Conservation (phyloP, 805 yeast species). For the Wickerhamomyces strasburgensis region DNA sequence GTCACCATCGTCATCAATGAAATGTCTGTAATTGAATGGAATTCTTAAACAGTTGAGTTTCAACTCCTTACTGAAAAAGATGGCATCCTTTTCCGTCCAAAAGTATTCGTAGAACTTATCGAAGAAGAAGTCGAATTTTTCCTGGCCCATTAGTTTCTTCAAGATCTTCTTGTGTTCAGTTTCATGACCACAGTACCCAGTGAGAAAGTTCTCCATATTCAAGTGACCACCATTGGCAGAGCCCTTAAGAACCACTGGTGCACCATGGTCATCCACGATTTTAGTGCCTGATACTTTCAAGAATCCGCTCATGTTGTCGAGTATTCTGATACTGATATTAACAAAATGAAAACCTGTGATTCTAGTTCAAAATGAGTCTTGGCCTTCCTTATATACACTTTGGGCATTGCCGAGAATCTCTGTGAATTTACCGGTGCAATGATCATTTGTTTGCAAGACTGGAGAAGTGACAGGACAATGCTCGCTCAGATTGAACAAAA, state of each 20-base stretch:
- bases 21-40: conserved; percentile 49
- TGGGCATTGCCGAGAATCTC: too few species aligned
- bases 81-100: conserved; percentile 48
- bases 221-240: conserved; percentile 47
- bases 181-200: conserved; percentile 52
- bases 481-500: too few species aligned
- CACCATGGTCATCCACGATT: conserved; percentile 38
- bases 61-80: conserved; percentile 34
- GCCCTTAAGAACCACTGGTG: conserved; percentile 40
- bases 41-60: conserved; percentile 44
- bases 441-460: too few species aligned
- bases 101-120: conserved; percentile 49
- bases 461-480: too few species aligned
- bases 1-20: conserved; percentile 41
- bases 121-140: conserved; percentile 44
- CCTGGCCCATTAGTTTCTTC: conserved; percentile 37
- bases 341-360: neutral
- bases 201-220: conserved; percentile 53
- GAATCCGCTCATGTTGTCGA: conserved; percentile 21
- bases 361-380: neutral
- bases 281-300: conserved; percentile 42
- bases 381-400: too few species aligned
- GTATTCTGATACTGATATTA: neutral
- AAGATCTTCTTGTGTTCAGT: conserved; percentile 43
- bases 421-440: too few species aligned